Evolutionary conservation across 208 protist genomes (phyloP).

Genomic region (Trypanosoma boissoni): DNA sequence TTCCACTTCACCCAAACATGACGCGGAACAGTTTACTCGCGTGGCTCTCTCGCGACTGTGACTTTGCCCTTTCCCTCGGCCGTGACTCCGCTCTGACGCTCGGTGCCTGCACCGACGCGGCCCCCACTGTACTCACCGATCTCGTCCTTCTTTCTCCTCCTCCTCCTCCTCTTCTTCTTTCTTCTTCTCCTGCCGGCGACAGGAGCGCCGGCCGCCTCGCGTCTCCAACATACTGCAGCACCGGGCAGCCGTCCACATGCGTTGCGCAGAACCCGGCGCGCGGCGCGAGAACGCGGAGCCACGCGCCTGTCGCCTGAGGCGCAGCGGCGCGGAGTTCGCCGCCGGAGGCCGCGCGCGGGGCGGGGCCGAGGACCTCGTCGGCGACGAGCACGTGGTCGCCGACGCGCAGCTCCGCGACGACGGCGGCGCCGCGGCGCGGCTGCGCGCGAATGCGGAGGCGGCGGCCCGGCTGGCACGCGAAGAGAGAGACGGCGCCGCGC

Average conservation of each 20-base stretch:
- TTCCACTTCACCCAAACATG: not conserved
- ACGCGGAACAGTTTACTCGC: not conserved
- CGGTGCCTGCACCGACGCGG: no score
- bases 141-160: no score
- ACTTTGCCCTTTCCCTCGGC: not conserved
- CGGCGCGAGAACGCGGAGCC: constrained; percentile 15
- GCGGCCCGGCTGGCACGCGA: constrained; percentile 21
- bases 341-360: no score
- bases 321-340: not conserved
- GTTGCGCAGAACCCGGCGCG: constrained; percentile 16
- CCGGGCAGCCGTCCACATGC: constrained; percentile 2
- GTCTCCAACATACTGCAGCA: constrained; percentile 20
- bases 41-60: not conserved
- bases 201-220: constrained; percentile 6
- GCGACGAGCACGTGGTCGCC: constrained; percentile 21
- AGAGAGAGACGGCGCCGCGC: constrained; percentile 23
- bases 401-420: constrained; percentile 10
- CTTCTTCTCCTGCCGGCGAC: not conserved
- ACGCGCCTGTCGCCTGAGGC: constrained; percentile 2
- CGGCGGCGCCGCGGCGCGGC: constrained; percentile 14
- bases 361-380: not conserved
- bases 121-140: no score
- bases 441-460: constrained; percentile 24
- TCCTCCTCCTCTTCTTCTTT: no score
- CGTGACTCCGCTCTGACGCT: not conserved